Percentiles rank a stretch among this genome's conserved stretches.
phyloP scores from a whole-genome alignment of 73 alveolate species.

The Paramecium sonneborni region DNA sequence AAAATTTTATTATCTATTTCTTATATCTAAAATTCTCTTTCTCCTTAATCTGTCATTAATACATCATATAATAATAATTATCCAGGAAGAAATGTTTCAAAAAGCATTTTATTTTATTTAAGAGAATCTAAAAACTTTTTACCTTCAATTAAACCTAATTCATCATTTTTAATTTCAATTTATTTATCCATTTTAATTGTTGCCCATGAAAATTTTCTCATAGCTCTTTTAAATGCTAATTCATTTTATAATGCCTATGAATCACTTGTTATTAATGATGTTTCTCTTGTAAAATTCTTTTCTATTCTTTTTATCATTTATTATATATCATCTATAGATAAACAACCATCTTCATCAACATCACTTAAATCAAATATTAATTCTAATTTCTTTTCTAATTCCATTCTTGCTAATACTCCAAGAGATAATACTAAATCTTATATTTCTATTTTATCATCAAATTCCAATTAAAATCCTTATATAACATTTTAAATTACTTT shows the following conservation, averaged over 20 bases:
- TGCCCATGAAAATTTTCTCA: conserved; percentile 64
- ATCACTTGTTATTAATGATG: conserved; percentile 33
- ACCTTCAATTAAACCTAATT: conserved; percentile 30
- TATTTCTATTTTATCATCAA: conserved; percentile 64
- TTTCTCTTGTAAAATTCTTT: conserved; percentile 62
- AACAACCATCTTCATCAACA: conserved; percentile 71
- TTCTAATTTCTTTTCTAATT: conserved; percentile 43
- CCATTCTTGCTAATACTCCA: conserved; percentile 62
- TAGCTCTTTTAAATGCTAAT: conserved; percentile 59
- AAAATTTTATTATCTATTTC: conserved; percentile 30
- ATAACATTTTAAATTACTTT: background rate
- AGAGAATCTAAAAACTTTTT: conserved; percentile 24
- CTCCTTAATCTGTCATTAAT: conserved; percentile 42
- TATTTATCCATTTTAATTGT: conserved; percentile 54
- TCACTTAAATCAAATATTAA: conserved; percentile 62
- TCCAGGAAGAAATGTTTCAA: conserved; percentile 26
- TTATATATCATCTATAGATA: conserved; percentile 62
- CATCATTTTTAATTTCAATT: conserved; percentile 43
- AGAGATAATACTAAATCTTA: conserved; percentile 61
- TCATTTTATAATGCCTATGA: conserved; percentile 42
- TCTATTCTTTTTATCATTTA: conserved; percentile 67
- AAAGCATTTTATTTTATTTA: background rate
- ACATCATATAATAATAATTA: conserved; percentile 4
- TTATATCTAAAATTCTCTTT: conserved; percentile 34
- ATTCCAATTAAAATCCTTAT: conserved; percentile 28